Conservation (phyloP, 1,284 basidiomycete species). For the Prillingera fragicola region DNA sequence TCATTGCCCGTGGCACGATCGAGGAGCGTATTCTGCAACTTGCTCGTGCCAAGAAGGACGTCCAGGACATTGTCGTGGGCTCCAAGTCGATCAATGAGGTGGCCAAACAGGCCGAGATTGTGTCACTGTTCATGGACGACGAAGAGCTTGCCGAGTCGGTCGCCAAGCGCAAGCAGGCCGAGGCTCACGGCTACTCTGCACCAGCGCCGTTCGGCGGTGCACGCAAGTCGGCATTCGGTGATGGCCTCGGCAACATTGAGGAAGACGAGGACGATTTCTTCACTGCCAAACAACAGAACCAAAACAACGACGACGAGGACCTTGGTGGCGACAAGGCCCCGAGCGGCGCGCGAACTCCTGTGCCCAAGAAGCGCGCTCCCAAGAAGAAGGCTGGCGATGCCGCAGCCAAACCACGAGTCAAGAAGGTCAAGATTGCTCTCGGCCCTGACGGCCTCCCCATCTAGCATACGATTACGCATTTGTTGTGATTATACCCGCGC, state of each 20-base stretch:
- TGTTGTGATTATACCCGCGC: too few relatives aligned
- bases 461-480: conserved; percentile 12
- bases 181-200: conserved; percentile 43
- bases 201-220: conserved; percentile 9
- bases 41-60: conserved; percentile 91
- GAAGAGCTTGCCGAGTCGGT: conserved; percentile 54
- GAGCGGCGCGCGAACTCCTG: conserved; percentile 21
- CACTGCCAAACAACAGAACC: conserved; percentile 9
- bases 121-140: conserved; percentile 89
- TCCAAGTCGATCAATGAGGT: conserved; percentile 90
- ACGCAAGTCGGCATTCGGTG: conserved; percentile 31
- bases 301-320: conserved; percentile 22
- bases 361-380: conserved; percentile 18
- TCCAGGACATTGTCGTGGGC: conserved; percentile 98
- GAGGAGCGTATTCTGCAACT: conserved; percentile 97
- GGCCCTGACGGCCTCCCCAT: conserved; percentile 43
- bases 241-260: conserved; percentile 27
- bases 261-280: conserved; percentile 46
- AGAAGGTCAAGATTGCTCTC: conserved; percentile 43
- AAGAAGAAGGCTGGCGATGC: conserved; percentile 14
- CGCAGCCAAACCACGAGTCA: conserved; percentile 28
- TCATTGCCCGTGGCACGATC: conserved; percentile 88
- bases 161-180: conserved; percentile 47
- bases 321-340: conserved; percentile 10
- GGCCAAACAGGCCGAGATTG: conserved; percentile 94